Conservation (phyloP, 2,329 filamentous ascomycete species). For the Paracoccidioides lutzii region DNA sequence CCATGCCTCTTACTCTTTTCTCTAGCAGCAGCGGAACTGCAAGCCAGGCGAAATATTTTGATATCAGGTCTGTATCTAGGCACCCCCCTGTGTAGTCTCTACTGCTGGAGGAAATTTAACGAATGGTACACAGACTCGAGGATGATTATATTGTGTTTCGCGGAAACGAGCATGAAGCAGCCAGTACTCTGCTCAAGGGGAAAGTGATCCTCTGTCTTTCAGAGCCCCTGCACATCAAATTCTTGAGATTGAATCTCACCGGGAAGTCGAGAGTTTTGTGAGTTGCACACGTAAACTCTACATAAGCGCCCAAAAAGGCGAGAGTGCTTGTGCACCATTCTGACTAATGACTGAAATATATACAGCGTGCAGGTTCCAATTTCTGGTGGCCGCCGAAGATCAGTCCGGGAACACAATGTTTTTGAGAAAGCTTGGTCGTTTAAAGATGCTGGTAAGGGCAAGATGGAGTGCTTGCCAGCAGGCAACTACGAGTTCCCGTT, state of each 20-base stretch:
- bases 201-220: constrained; percentile 61
- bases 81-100: neutral
- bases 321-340: constrained; percentile 9
- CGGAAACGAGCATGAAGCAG: constrained; percentile 60
- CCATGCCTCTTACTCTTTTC: constrained; percentile 36
- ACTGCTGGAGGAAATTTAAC: neutral
- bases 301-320: neutral
- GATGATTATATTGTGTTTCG: constrained; percentile 69
- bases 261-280: constrained; percentile 59
- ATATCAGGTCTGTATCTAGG: constrained; percentile 29
- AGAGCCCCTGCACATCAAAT: constrained; percentile 55
- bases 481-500: constrained; percentile 81
- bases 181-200: constrained; percentile 62
- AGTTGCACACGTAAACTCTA: constrained; percentile 22
- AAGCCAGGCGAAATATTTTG: constrained; percentile 37
- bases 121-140: constrained; percentile 46
- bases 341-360: constrained; percentile 18
- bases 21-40: constrained; percentile 28
- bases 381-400: constrained; percentile 24
- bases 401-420: constrained; percentile 38
- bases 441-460: constrained; percentile 38
- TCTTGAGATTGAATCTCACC: constrained; percentile 57
- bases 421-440: constrained; percentile 63
- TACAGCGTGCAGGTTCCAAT: constrained; percentile 22
- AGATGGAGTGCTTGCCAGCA: constrained; percentile 46